phyloP scores from a whole-genome alignment of 2,329 filamentous ascomycete species.

The Diaporthe caulivora region DNA sequence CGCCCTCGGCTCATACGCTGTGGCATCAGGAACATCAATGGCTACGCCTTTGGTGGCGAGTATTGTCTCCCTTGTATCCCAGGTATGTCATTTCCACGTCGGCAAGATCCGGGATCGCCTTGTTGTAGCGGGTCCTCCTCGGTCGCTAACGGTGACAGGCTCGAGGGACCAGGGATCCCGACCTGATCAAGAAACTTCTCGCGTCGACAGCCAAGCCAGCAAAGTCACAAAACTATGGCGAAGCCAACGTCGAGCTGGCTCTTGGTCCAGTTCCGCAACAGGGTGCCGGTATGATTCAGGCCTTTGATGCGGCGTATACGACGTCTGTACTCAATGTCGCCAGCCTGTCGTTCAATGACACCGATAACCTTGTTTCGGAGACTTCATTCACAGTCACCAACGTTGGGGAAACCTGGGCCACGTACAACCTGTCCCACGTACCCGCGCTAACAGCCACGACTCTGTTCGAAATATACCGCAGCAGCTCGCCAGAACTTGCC shows the following conservation, averaged over 20 bases:
- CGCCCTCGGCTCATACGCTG: constrained; percentile 61
- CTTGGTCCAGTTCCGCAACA: constrained; percentile 55
- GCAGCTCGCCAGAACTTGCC: constrained; percentile 9
- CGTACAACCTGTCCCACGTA: constrained; percentile 53
- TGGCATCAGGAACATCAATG: constrained; percentile 72
- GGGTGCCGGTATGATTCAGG: constrained; percentile 57
- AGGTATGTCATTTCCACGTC: not conserved
- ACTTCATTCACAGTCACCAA: constrained; percentile 55
- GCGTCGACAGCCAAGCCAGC: constrained; percentile 44
- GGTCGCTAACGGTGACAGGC: not conserved
- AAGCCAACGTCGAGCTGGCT: constrained; percentile 30
- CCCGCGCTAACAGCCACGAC: constrained; percentile 53
- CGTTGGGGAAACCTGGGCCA: constrained; percentile 49
- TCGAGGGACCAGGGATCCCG: constrained; percentile 23
- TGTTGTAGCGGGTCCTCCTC: not conserved
- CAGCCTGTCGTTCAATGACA: constrained; percentile 60
- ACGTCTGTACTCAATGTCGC: constrained; percentile 52
- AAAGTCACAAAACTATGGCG: constrained; percentile 49
- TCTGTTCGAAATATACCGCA: constrained; percentile 8
- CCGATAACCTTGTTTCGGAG: constrained; percentile 46
- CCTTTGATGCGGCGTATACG: constrained; percentile 54
- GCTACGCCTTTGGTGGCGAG: constrained; percentile 60
- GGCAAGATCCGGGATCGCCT: too few species aligned
- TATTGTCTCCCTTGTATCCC: constrained; percentile 35
- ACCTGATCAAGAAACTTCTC: constrained; percentile 24